Evolutionary conservation across 1,139 yeast species (phyloP).

Genomic region (Debaryomyces subglobosus): DNA sequence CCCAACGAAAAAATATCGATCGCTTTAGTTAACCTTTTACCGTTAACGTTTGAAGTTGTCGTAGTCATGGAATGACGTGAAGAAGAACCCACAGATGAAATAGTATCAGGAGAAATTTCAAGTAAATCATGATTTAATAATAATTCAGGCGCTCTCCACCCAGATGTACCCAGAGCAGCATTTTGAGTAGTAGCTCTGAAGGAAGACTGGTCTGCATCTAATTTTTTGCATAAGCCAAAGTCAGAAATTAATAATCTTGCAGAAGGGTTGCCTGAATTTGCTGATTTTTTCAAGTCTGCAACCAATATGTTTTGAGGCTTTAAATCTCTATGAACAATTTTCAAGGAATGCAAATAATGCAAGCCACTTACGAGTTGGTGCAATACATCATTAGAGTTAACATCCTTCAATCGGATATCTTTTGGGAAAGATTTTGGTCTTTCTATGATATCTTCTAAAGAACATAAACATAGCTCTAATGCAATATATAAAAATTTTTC

Average conservation of each 20-base stretch:
- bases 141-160: slow-evolving; percentile 98
- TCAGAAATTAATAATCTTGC: slow-evolving; percentile 83
- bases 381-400: slow-evolving; percentile 51
- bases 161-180: slow-evolving; percentile 91
- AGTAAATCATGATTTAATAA: slow-evolving; percentile 49
- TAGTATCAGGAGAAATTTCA: slow-evolving; percentile 45
- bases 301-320: slow-evolving; percentile 95
- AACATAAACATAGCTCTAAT: slow-evolving; percentile 85
- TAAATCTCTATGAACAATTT: slow-evolving; percentile 93
- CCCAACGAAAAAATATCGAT: slow-evolving; percentile 95
- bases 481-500: slow-evolving; percentile 92
- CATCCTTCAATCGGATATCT: slow-evolving; percentile 25
- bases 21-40: slow-evolving; percentile 79
- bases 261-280: slow-evolving; percentile 15
- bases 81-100: slow-evolving; percentile 36
- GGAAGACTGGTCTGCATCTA: slow-evolving; percentile 91
- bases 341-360: slow-evolving; percentile 82
- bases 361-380: slow-evolving; percentile 84
- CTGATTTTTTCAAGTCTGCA: slow-evolving; percentile 54
- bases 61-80: slow-evolving; percentile 11
- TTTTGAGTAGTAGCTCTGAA: slow-evolving; percentile 90
- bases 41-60: slow-evolving; percentile 19
- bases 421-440: slow-evolving; percentile 41
- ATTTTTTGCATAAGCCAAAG: slow-evolving; percentile 90
- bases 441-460: slow-evolving; percentile 83